Evolutionary conservation across 805 yeast species (phyloP), one percentile per base, ranked within the genome.

Genomic region (Starmera quercuum): DNA sequence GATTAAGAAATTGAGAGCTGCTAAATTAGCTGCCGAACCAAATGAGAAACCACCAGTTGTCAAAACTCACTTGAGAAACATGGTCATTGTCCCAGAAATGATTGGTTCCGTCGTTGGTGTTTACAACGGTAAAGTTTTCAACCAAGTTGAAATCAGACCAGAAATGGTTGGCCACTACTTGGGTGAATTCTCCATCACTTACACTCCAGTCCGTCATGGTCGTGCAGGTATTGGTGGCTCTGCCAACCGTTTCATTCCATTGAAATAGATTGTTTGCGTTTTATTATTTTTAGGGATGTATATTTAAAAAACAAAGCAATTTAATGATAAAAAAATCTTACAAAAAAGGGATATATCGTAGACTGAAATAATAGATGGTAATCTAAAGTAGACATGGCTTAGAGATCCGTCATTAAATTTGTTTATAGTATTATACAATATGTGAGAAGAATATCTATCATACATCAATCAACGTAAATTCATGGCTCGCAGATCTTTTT

Each of bases 101-200:
- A 87, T 92, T 61, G 98, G 98, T 67, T 86, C 97, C 46, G 94
- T 90, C 54, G 80, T 92, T 58, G 97, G 97, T 75, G 83, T 92
- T 59, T 92, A 92, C 95, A 92, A 92, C 81, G 99, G 99, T 76
- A 92, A 92, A 78, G 85, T 76, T 58, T 92, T 92, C 95, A 90
- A 90, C 95, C 83, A 81, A 60, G 96, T 92, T 69, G 99, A 92
- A 73, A 75, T 92, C 73, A 87, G 76, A 71, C 96, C 98, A 63
- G 99, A 92, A 78, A 92, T 92, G 98, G 88, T 90, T 66, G 97
- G 98, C 68, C 96, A 90, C 83, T 92, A 92, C 94, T 84, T 92
- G 62, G 99, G 97, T 76, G 99, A 92, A 78, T 92, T 92, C 86
- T 90, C 98, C 63, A 92, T 92, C 73, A 77, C 98, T 60, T 92